Base-by-base conservation (phyloP, 345 rosid genomes). In the Eucalyptus sideroxylon region DNA sequence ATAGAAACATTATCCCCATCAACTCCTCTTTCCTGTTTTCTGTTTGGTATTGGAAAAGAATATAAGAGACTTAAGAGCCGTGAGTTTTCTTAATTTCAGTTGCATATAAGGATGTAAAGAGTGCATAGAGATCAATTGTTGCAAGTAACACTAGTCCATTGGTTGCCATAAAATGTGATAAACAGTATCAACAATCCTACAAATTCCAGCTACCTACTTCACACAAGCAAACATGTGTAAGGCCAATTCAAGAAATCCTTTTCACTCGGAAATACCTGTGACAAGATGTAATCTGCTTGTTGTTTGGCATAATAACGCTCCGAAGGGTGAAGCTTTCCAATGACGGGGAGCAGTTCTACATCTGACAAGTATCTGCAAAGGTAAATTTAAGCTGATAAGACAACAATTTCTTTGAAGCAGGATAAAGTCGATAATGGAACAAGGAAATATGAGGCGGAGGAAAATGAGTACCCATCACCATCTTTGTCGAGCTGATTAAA, bases 221-320 rank as follows among this genome's bases (percentile, higher is more conserved):
- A 50, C 59, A 50, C 27, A 50, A 86, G 27, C 62, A 50, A 50
- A 86, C 62, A 17, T 19, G 40, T 31, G 87, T n/a, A 4, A 40
- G 49, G 27, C 80, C 89, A 88, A 65, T 45, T 67, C 40, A 16
- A 65, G 81, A 67, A 40, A 77, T 72, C 50, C 40, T 15, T 62
- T 47, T 47, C 49, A 49, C 55, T 40, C 0, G 30, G 50, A 37
- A 67, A 85, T 94, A 96, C 99, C 99, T 97, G 99, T 88, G 97
- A 92, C 88, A 98, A 94, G 77, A 94, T 94, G 94, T 98, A 97
- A 92, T 96, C 98, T 56, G 97, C 98, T 93, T 98, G 99, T 88
- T 97, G 98, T 91, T 97, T 98, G 65, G 99, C 99, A 91, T 98
- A 98, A 93, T 96, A 96, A 53, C 82, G 97, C 92, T 96, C 99